These are phyloP conservation scores for Volvox carteri DNA, from an alignment of 163 green algal genomes.

Conservation along the genomic window DNA sequence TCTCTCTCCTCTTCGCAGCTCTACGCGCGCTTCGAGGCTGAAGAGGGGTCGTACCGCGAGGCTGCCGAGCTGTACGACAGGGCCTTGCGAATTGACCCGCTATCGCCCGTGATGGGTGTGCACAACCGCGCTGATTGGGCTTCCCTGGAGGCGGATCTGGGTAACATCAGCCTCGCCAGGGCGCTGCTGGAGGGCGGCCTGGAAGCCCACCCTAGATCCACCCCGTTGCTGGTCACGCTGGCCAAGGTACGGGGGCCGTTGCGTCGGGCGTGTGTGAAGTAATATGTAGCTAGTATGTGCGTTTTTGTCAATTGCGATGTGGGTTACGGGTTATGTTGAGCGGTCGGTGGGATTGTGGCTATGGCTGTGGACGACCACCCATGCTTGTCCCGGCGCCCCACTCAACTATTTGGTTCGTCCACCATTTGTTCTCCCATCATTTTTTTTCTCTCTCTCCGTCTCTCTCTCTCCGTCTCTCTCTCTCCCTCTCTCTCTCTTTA, in stretches of 20 bases:
- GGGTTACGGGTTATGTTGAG: no score
- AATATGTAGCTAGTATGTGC: no score
- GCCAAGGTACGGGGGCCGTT: constrained; percentile 51
- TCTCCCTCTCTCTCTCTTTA: no score
- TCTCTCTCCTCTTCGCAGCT: neutral
- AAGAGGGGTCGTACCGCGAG: constrained; percentile 58
- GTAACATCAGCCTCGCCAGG: constrained; percentile 44
- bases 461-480: no score
- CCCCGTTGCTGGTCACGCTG: constrained; percentile 57
- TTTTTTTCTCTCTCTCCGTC: no score
- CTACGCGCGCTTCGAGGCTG: constrained; percentile 66
- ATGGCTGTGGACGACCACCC: no score
- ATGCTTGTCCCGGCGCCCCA: no score
- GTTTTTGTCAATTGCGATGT: no score
- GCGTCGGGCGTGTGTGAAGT: no score
- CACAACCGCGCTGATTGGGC: constrained; percentile 59
- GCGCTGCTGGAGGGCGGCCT: constrained; percentile 64
- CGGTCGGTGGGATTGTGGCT: no score
- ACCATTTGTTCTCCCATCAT: no score
- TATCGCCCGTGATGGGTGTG: constrained; percentile 38
- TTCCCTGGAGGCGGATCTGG: constrained; percentile 62
- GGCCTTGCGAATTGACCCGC: constrained; percentile 47
- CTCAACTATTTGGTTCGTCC: no score
- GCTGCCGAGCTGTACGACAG: constrained; percentile 56
- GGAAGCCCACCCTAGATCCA: constrained; percentile 57